Evolutionary conservation across 2,329 filamentous ascomycete species (phyloP).

Genomic region (Claviceps sorghi): DNA sequence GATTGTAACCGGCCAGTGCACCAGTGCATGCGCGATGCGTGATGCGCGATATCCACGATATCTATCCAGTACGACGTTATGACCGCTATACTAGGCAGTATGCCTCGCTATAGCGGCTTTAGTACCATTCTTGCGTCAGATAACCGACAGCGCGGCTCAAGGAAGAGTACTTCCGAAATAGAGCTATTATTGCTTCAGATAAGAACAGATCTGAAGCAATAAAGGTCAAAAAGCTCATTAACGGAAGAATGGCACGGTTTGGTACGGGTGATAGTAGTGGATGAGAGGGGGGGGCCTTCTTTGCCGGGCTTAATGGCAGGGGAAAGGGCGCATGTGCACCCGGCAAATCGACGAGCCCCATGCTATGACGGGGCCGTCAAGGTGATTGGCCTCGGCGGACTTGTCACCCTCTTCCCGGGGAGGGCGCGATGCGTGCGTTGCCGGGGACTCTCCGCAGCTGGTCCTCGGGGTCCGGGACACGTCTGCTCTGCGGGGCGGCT

Average conservation of each 20-base stretch:
- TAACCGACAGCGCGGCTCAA: constrained; percentile 27
- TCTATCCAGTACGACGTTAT: too few species aligned
- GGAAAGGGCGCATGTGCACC: too few species aligned
- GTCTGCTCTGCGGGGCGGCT: too few species aligned
- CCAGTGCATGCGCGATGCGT: too few species aligned
- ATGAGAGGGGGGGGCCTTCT: too few species aligned
- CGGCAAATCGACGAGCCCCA: constrained; percentile 3
- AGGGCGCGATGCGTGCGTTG: not conserved
- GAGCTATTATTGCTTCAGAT: constrained; percentile 27
- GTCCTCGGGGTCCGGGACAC: too few species aligned
- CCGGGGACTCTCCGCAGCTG: too few species aligned
- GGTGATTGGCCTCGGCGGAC: not conserved
- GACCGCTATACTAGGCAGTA: constrained; percentile 1
- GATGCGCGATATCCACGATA: too few species aligned
- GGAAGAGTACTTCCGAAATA: constrained; percentile 27
- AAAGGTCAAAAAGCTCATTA: constrained; percentile 19
- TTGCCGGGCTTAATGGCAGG: too few species aligned
- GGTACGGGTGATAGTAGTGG: too few species aligned
- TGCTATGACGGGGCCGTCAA: constrained; percentile 2
- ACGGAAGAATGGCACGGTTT: not conserved
- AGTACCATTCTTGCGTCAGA: constrained; percentile 5
- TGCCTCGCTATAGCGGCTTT: constrained; percentile 9
- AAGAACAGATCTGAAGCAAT: constrained; percentile 27
- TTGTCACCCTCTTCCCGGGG: not conserved
- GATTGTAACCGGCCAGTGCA: too few species aligned